A percentile compares a stretch with the other conserved stretches of the same genome.
Conservation (phyloP, 2,329 filamentous ascomycete species). For the Fusarium sp. region DNA sequence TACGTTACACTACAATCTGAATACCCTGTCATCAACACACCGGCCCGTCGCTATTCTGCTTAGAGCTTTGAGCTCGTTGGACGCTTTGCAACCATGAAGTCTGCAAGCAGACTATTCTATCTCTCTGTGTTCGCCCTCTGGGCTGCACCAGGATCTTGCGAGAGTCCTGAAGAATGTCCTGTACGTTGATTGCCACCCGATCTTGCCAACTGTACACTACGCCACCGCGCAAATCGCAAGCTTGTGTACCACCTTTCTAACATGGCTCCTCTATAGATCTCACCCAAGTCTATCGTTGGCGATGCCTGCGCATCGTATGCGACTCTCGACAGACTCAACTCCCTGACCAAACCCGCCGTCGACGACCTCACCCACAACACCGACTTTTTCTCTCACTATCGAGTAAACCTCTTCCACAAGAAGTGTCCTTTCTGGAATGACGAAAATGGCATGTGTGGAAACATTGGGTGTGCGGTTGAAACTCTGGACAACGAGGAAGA, state of each 20-base stretch:
- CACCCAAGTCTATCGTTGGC: conserved; percentile 87
- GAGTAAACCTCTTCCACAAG: conserved; percentile 94
- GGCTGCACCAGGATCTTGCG: conserved; percentile 62
- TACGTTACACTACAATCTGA: not conserved
- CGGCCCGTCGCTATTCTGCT: conserved; percentile 12
- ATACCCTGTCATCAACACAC: conserved; percentile 1
- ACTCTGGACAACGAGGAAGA: conserved; percentile 96
- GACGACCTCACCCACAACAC: conserved; percentile 86
- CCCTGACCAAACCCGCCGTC: conserved; percentile 79
- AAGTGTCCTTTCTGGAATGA: conserved; percentile 97
- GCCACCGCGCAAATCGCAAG: conserved; percentile 1
- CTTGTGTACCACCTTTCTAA: conserved; percentile 55
- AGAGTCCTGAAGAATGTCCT: conserved; percentile 63
- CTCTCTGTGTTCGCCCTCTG: conserved; percentile 69
- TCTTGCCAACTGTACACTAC: conserved; percentile 1
- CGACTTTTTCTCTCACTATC: conserved; percentile 98
- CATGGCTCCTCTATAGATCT: conserved; percentile 71
- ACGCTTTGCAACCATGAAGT: conserved; percentile 59
- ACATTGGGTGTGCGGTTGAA: conserved; percentile 95
- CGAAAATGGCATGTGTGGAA: conserved; percentile 93
- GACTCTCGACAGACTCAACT: conserved; percentile 87
- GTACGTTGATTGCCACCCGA: conserved; percentile 57
- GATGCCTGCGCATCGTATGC: conserved; percentile 96
- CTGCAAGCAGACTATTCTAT: conserved; percentile 67
- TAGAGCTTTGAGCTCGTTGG: conserved; percentile 11